Conservation (phyloP, 2,329 filamentous ascomycete genomes). For the Trichoderma sp. region DNA sequence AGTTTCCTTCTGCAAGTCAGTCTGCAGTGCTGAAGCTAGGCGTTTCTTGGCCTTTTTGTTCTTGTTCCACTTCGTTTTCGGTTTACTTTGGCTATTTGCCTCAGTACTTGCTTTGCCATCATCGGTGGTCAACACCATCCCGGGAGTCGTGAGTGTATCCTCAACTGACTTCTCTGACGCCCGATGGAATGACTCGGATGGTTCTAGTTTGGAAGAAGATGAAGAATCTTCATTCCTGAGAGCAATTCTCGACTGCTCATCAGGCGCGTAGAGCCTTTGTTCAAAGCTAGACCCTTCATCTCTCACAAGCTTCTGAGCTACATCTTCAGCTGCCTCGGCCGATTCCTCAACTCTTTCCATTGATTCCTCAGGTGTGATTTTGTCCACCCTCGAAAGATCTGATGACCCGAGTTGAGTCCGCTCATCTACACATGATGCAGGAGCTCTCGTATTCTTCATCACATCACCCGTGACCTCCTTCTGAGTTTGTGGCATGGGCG, state of each 20-base stretch:
- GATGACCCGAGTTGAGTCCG: background rate
- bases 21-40: slow-evolving; percentile 4
- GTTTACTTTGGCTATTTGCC: background rate
- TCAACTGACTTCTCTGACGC: background rate
- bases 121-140: background rate
- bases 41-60: slow-evolving; percentile 32
- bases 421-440: background rate
- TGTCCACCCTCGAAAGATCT: background rate
- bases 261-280: background rate
- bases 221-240: background rate
- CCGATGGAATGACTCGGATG: background rate
- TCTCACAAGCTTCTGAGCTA: background rate
- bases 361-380: background rate
- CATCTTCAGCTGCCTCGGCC: background rate
- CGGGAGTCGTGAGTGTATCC: background rate
- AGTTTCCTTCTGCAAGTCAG: background rate
- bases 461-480: background rate
- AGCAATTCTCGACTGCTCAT: background rate
- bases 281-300: background rate
- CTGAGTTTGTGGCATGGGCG: background rate
- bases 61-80: slow-evolving; percentile 19
- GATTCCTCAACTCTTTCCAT: background rate
- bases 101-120: background rate
- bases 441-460: background rate
- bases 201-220: background rate